Base-by-base conservation (phyloP, 352 stramenopile species). In the Phytophthora sansomeana region DNA sequence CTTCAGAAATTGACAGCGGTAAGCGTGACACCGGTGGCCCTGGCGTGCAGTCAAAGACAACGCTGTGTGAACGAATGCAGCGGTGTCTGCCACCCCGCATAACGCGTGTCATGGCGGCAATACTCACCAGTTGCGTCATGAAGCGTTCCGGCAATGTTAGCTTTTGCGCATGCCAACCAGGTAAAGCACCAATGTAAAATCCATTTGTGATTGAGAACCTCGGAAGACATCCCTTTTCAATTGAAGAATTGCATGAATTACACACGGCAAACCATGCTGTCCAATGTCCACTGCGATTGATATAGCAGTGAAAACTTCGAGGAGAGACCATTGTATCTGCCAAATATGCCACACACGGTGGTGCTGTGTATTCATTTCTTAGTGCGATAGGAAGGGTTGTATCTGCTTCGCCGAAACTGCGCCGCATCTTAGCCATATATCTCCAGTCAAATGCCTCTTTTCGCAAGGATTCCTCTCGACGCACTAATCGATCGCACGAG, bases 171-270 rank as follows among this genome's bases (percentile, higher is more conserved):
- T n/a, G n/a, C 30, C n/a, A 4, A 5, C 42, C 17, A 3, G 16
- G 29, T 1, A 42, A 11, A 3, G 10, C 9, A 10, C 47, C 47
- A 42, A 54, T 30, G 4, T 11, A 54, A 42, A 54, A 42, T 4
- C 29, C 47, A 42, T 42, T 54, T 4, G 44, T 9, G 26, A 52
- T 52, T 16, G 44, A 19, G 38, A 52, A 52, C 14, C 38, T 52
- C 6, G 47, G 8, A 54, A 30, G 26, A 14, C 38, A 43, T 4
- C 38, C 14, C 2, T 14, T 10, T 43, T 43, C 11, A 43, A 43
- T 43, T 10, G 38, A 43, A 6, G 2, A 3, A 21, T 43, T 43
- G 38, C 38, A 43, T 10, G 8, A 21, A 4, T 43, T 43, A 8
- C 38, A 43, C 19, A 43, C 38, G 5, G 2, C 19, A 21, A 43